Evolutionary conservation across 148 eudicot genomes (phyloP).

Genomic region (Beta vulgaris): DNA sequence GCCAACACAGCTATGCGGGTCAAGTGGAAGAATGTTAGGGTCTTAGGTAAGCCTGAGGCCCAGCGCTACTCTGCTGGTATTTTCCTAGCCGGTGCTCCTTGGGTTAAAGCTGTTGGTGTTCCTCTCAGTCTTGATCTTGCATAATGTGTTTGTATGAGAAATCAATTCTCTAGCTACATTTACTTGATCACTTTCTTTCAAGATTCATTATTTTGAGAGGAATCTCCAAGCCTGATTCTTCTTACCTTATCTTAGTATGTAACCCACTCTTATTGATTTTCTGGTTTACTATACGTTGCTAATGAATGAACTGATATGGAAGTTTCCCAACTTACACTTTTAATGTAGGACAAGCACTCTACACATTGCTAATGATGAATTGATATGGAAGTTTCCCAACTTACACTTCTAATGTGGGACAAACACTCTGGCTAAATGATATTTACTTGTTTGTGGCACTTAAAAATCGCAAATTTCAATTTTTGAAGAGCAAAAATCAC

Average conservation of each 20-base stretch:
- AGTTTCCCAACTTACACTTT: no score
- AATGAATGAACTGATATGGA: background rate
- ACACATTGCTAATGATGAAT: no score
- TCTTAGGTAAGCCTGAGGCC: slow-evolving; percentile 23
- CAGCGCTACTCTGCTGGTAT: slow-evolving; percentile 22
- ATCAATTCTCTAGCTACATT: background rate
- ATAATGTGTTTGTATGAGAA: slow-evolving; percentile 3
- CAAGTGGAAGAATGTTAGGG: slow-evolving; percentile 34
- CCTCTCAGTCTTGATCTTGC: slow-evolving; percentile 20
- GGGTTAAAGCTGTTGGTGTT: slow-evolving; percentile 24
- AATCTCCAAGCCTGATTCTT: background rate
- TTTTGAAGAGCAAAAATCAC: slow-evolving; percentile 2
- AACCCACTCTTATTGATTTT: background rate
- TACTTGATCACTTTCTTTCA: no score
- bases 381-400: no score
- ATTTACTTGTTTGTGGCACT: no score
- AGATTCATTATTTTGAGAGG: no score
- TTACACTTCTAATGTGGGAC: no score
- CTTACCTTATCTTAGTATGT: no score
- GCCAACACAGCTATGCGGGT: slow-evolving; percentile 29
- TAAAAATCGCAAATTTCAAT: no score
- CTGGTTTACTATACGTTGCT: background rate
- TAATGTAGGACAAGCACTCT: no score
- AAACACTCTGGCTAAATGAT: no score
- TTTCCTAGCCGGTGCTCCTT: slow-evolving; percentile 34